Base-by-base conservation (phyloP, 2,329 filamentous ascomycete species). In the Ramularia endophylla region DNA sequence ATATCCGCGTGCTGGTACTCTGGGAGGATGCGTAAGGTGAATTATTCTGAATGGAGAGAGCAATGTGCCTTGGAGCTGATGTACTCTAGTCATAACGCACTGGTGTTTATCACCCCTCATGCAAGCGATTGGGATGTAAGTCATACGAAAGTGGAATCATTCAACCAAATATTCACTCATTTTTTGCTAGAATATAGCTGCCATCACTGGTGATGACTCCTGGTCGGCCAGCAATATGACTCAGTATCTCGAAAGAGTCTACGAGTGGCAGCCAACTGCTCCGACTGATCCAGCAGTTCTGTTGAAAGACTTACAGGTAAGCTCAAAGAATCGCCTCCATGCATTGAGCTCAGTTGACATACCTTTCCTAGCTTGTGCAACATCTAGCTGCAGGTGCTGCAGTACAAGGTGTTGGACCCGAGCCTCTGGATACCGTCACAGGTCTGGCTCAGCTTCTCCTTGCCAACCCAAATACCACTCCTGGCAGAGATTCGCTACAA, bases 181-280 rank as follows among this genome's bases (percentile, higher is more conserved):
- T n/a, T n/a, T n/a, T n/a, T n/a, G n/a, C n/a, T n/a, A n/a, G n/a
- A n/a, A 73, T 48, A 74, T 83, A 41, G 72, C 71, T 2, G 58
- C 60, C 8, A 55, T 81, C 16, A 83, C 79, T 2, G 78, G 78
- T 3, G 78, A 83, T 49, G 49, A 57, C 2, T 75, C 75, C 0
- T 83, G 79, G 78, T 61, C 65, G 0, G 62, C 76, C 0, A 57
- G 61, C 1, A 77, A 75, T 41, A 81, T 82, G 77, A 66, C 74
- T 43, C 61, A 70, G 43, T 75, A 78, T 58, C 76, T 75, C 36
- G 53, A 64, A 30, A 66, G 65, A 44, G 51, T 80, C 37, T 69
- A 69, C 51, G 44, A 55, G 29, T 57, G 53, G 53, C 50, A 51
- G 27, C 48, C 47, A 6, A 44, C 43, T 5, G 43, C 32, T 7